A percentile compares a stretch with the other conserved stretches of the same genome.
Conservation (phyloP, 805 yeast genomes). For the Wickerhamomyces subpelliculosus region DNA sequence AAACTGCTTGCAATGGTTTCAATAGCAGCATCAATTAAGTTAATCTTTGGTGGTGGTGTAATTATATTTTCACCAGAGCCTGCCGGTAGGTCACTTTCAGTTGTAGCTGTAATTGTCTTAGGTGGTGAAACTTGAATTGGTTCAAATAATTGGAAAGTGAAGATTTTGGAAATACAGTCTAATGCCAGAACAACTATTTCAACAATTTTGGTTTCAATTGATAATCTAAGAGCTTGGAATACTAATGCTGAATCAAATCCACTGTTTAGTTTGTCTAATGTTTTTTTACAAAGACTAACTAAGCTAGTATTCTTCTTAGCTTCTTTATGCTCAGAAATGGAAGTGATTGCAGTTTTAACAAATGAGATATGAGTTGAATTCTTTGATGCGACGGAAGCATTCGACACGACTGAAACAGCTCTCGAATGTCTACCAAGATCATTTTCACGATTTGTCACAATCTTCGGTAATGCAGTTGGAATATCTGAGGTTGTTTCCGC, state of each 20-base stretch:
- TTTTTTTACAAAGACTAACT: constrained; percentile 25
- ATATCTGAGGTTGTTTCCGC: constrained; percentile 4
- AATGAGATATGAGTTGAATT: constrained; percentile 29
- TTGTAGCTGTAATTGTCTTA: constrained; percentile 25
- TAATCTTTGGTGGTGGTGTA: constrained; percentile 46
- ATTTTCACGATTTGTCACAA: constrained; percentile 4
- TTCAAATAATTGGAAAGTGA: constrained; percentile 77
- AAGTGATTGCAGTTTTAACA: constrained; percentile 52
- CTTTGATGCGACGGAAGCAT: constrained; percentile 15
- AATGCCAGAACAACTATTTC: constrained; percentile 69
- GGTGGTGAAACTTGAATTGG: constrained; percentile 43
- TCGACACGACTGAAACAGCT: constrained; percentile 14
- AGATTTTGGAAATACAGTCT: constrained; percentile 81
- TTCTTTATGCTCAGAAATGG: constrained; percentile 53
- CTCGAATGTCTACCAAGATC: constrained; percentile 13
- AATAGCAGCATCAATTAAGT: constrained; percentile 73
- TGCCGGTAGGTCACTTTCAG: constrained; percentile 11
- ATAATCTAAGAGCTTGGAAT: constrained; percentile 70
- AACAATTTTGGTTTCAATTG: constrained; percentile 61
- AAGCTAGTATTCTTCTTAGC: constrained; percentile 40
- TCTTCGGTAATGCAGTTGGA: constrained; percentile 15
- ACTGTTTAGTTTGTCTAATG: constrained; percentile 19
- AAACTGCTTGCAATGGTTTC: constrained; percentile 80
- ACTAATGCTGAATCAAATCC: constrained; percentile 45
- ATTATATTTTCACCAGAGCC: constrained; percentile 30